Percentiles rank a stretch among this genome's conserved stretches.
Conservation (phyloP, 805 yeast species). For the Ogataea ramenticola region DNA sequence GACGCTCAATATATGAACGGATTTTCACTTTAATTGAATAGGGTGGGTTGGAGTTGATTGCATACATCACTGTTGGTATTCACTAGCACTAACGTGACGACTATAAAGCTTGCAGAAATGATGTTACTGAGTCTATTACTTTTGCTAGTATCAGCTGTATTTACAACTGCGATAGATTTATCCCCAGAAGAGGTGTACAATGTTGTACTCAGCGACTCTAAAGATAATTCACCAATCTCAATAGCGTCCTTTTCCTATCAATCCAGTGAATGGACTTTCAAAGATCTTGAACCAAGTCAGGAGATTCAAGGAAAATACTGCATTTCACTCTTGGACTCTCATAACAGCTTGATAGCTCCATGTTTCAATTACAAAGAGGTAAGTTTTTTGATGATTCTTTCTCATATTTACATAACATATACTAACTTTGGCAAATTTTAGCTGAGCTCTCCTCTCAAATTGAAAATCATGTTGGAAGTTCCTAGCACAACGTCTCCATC, state of each 20-base stretch:
- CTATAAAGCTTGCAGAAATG: too few relatives aligned
- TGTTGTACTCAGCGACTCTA: not conserved
- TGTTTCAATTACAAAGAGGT: conserved; percentile 18
- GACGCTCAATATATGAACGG: too few relatives aligned
- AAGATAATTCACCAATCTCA: not conserved
- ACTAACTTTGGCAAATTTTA: not conserved
- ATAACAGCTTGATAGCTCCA: conserved; percentile 1
- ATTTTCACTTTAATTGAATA: too few relatives aligned
- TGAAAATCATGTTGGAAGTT: conserved; percentile 9
- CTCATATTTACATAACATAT: not conserved
- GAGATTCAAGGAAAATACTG: conserved; percentile 10
- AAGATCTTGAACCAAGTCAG: not conserved
- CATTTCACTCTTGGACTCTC: conserved; percentile 7
- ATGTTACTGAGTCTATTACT: too few relatives aligned
- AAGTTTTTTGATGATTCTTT: not conserved
- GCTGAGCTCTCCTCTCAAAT: conserved; percentile 10
- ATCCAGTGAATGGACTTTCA: conserved; percentile 5
- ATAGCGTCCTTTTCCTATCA: conserved; percentile 7
- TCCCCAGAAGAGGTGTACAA: not conserved
- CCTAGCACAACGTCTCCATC: not conserved
- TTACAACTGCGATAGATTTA: not conserved
- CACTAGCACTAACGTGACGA: too few relatives aligned
- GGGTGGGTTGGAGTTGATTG: too few relatives aligned
- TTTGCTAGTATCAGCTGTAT: not conserved
- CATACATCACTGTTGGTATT: too few relatives aligned